Evolutionary conservation across 139 green algal species (phyloP).

Genomic region (Chlamydomonas incerta): DNA sequence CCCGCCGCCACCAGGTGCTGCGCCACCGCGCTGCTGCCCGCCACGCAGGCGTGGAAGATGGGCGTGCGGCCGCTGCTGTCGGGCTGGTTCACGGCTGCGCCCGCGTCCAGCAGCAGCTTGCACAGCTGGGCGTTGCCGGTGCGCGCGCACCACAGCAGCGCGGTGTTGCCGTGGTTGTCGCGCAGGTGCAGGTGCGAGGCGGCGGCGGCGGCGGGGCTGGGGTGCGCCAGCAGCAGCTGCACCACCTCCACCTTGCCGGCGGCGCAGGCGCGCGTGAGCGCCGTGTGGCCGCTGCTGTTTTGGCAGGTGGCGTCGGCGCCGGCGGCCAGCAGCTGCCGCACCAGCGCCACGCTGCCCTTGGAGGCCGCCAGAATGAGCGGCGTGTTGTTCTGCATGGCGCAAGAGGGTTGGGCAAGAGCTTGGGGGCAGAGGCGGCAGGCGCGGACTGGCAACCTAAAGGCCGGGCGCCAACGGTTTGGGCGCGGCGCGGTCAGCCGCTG

Average conservation of each 20-base stretch:
- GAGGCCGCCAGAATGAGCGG: slow-evolving; percentile 34
- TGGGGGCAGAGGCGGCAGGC: not conserved
- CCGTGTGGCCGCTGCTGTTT: slow-evolving; percentile 28
- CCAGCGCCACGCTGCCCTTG: slow-evolving; percentile 21
- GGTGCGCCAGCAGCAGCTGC: slow-evolving; percentile 40
- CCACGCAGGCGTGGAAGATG: slow-evolving; percentile 36
- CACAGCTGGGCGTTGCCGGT: slow-evolving; percentile 33
- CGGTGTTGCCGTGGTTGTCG: slow-evolving; percentile 35
- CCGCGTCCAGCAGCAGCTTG: slow-evolving; percentile 23
- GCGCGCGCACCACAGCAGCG: slow-evolving; percentile 28
- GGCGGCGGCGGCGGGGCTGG: not conserved
- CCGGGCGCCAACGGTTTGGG: no score
- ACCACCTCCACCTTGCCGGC: slow-evolving; percentile 37
- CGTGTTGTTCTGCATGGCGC: slow-evolving; percentile 11
- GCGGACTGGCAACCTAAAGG: no score
- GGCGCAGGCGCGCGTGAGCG: slow-evolving; percentile 29
- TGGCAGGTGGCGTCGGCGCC: slow-evolving; percentile 33
- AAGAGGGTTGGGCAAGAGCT: not conserved
- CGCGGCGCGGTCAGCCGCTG: no score
- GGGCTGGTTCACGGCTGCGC: slow-evolving; percentile 33
- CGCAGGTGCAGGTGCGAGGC: slow-evolving; percentile 15
- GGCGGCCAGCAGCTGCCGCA: slow-evolving; percentile 10
- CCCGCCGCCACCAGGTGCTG: slow-evolving; percentile 7
- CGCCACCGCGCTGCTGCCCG: not conserved
- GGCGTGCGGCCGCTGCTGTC: slow-evolving; percentile 29